A percentile compares a stretch with the other conserved stretches of the same genome.
These are phyloP conservation scores for Chaetomium globosum DNA, from an alignment of 2,329 filamentous ascomycete genomes.

Conservation along the genomic window DNA sequence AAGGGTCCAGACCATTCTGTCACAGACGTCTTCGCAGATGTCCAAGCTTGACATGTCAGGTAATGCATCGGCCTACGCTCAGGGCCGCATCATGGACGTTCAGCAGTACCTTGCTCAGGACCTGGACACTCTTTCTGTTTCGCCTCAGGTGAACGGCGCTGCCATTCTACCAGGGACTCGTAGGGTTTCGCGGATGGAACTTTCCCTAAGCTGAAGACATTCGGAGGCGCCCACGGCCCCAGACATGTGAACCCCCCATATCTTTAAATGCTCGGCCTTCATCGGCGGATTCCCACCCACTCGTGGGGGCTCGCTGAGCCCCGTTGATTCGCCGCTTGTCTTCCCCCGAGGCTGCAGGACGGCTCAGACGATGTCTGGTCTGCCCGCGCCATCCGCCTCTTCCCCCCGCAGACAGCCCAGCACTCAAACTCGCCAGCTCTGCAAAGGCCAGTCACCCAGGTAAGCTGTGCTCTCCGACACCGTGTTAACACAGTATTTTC, in stretches of 20 bases:
- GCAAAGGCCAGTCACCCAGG: constrained; percentile 56
- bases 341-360: constrained; percentile 53
- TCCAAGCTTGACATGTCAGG: constrained; percentile 57
- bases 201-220: constrained; percentile 50
- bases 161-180: constrained; percentile 53
- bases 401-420: constrained; percentile 50
- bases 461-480: constrained; percentile 45
- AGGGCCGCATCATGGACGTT: constrained; percentile 50
- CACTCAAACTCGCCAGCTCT: constrained; percentile 54
- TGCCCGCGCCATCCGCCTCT: constrained; percentile 42
- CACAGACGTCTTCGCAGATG: constrained; percentile 54
- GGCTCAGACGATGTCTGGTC: constrained; percentile 56
- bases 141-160: constrained; percentile 47
- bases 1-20: constrained; percentile 52
- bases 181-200: constrained; percentile 51
- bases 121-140: constrained; percentile 51
- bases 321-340: constrained; percentile 56
- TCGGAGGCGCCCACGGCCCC: constrained; percentile 45
- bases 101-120: constrained; percentile 57
- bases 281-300: constrained; percentile 54
- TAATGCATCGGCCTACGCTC: constrained; percentile 51
- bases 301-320: constrained; percentile 58
- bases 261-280: constrained; percentile 57
- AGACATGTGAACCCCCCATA: constrained; percentile 62
- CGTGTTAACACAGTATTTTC: constrained; percentile 35